These are phyloP conservation scores for Gloeopeniophorella convolvens DNA, from an alignment of 768 basidiomycete genomes.

Conservation along the genomic window DNA sequence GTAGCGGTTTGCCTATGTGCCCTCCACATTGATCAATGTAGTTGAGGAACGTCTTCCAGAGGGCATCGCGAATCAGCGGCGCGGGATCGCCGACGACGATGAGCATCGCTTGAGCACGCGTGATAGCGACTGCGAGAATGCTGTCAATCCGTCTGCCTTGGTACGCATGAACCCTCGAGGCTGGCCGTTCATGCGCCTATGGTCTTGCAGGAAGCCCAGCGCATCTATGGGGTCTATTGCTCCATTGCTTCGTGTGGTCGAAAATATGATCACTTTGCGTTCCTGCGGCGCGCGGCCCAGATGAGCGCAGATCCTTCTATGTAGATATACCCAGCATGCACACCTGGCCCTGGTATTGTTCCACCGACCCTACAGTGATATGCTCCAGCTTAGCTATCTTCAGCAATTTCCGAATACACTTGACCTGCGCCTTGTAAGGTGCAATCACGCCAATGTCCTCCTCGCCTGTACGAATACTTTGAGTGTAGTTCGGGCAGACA, in stretches of 20 bases:
- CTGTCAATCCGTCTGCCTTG: not conserved
- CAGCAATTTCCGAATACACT: conserved; percentile 28
- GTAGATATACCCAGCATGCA: not conserved
- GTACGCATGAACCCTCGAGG: no score
- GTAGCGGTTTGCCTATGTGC: conserved; percentile 40
- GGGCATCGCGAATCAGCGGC: conserved; percentile 49
- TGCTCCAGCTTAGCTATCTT: conserved; percentile 8
- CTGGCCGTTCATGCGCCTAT: conserved; percentile 36
- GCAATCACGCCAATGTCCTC: conserved; percentile 34
- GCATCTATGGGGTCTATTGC: conserved; percentile 25
- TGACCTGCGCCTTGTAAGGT: conserved; percentile 35
- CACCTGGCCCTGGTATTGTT: conserved; percentile 39
- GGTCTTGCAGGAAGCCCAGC: conserved; percentile 32
- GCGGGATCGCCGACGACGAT: conserved; percentile 56
- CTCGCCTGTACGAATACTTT: conserved; percentile 23
- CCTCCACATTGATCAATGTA: conserved; percentile 45
- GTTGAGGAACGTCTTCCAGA: conserved; percentile 58
- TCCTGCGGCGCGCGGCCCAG: no score
- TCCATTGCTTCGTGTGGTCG: conserved; percentile 31
- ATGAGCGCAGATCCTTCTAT: not conserved
- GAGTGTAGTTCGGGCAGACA: not conserved
- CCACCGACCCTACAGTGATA: conserved; percentile 33
- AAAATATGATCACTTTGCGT: conserved; percentile 33
- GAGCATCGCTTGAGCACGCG: conserved; percentile 57
- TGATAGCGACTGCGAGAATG: conserved; percentile 48